phyloP scores from a whole-genome alignment of 2,329 filamentous ascomycete genomes.

The Zasmidium citrigriseum region DNA sequence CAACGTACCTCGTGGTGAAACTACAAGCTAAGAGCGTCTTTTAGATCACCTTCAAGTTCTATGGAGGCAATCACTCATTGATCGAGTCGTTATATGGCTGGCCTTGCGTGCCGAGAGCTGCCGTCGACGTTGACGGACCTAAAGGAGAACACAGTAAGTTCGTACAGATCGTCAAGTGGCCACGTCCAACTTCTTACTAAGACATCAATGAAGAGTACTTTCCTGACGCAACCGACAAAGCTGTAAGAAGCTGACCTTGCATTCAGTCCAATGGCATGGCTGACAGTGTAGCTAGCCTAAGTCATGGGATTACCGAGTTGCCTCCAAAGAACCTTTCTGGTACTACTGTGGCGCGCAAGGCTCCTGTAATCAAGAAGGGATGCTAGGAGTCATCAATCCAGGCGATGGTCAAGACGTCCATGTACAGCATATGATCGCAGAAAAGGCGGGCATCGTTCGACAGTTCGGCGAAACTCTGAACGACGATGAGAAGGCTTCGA shows the following conservation, averaged over 20 bases:
- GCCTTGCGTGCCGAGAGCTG: slow-evolving; percentile 39
- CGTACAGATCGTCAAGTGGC: too few species aligned
- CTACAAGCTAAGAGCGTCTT: background rate
- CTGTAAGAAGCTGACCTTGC: background rate
- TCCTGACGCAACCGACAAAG: slow-evolving; percentile 2
- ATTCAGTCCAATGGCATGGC: background rate
- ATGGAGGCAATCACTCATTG: slow-evolving; percentile 43
- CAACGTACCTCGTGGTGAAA: background rate
- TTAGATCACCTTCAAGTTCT: slow-evolving; percentile 40
- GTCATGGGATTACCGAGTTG: slow-evolving; percentile 28
- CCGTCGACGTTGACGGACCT: slow-evolving; percentile 13
- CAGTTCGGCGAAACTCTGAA: background rate
- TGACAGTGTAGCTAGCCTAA: slow-evolving; percentile 2
- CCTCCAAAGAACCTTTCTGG: slow-evolving; percentile 65
- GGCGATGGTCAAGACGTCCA: slow-evolving; percentile 30
- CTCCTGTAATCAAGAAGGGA: slow-evolving; percentile 65
- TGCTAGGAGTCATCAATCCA: slow-evolving; percentile 76
- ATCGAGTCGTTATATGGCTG: slow-evolving; percentile 40
- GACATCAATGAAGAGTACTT: too few species aligned
- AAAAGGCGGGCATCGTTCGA: background rate
- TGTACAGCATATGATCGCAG: slow-evolving; percentile 29
- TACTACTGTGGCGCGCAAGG: slow-evolving; percentile 68
- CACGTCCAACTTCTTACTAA: too few species aligned
- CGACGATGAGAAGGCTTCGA: background rate
- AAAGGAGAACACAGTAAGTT: slow-evolving; percentile 8